phyloP scores from a whole-genome alignment of 2,329 filamentous ascomycete species.

The Didymella pinodella region DNA sequence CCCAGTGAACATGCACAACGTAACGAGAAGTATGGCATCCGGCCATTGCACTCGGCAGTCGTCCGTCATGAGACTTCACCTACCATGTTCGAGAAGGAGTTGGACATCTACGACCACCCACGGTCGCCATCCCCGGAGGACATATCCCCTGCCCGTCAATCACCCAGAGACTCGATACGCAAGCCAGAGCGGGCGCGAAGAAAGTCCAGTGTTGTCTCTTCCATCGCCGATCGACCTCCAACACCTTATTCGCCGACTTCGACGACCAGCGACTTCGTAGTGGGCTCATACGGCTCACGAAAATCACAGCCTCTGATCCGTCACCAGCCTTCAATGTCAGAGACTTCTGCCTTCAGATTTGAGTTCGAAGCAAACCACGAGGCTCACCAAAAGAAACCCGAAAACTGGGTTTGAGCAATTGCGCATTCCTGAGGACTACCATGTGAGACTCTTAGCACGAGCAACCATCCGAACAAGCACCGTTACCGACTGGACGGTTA shows the following conservation, averaged over 20 bases:
- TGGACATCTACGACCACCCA: constrained; percentile 37
- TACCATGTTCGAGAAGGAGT: constrained; percentile 48
- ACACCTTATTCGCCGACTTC: constrained; percentile 51
- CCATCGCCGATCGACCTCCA: constrained; percentile 48
- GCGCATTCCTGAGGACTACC: constrained; percentile 10
- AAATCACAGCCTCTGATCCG: constrained; percentile 39
- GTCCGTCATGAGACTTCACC: constrained; percentile 40
- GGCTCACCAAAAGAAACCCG: constrained; percentile 27
- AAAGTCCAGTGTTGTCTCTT: constrained; percentile 47
- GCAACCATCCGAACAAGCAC: constrained; percentile 13
- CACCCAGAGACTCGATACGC: constrained; percentile 40
- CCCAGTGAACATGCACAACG: constrained; percentile 50
- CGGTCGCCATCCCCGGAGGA: constrained; percentile 41
- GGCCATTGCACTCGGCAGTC: constrained; percentile 37
- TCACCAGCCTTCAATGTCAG: constrained; percentile 50
- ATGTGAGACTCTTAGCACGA: constrained; percentile 16
- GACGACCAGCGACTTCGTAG: constrained; percentile 38
- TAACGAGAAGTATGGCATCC: constrained; percentile 48
- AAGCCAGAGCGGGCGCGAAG: constrained; percentile 45
- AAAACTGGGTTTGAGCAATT: constrained; percentile 31
- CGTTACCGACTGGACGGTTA: constrained; percentile 13
- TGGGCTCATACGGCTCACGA: constrained; percentile 36
- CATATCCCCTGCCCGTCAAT: constrained; percentile 28
- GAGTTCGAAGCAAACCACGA: constrained; percentile 40
- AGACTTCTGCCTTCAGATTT: constrained; percentile 50